Percentiles rank a stretch among this genome's conserved stretches.
Evolutionary conservation across 495 filamentous ascomycete species (phyloP).

Genomic region (Neurospora discreta): DNA sequence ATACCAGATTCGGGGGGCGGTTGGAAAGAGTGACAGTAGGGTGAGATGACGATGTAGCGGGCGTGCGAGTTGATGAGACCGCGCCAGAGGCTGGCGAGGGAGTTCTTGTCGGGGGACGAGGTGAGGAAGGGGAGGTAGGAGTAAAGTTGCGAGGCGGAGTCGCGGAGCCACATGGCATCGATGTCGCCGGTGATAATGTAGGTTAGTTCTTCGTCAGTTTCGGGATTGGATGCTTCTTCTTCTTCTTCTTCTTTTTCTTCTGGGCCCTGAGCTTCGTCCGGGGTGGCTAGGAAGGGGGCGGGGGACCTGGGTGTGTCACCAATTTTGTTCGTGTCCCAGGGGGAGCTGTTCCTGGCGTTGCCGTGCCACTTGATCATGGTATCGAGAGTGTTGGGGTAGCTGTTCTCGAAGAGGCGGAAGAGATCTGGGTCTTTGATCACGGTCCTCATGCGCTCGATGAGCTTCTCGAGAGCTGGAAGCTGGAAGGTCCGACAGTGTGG

Average conservation of each 20-base stretch:
- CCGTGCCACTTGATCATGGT: conserved; percentile 52
- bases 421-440: conserved; percentile 48
- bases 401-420: conserved; percentile 50
- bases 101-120: conserved; percentile 35
- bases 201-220: conserved; percentile 49
- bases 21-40: conserved; percentile 54
- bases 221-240: conserved; percentile 13
- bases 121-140: conserved; percentile 48
- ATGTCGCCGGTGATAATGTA: conserved; percentile 57
- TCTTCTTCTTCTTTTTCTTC: conserved; percentile 3
- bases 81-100: conserved; percentile 47
- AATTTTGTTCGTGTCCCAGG: not conserved
- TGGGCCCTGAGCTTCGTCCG: conserved; percentile 8
- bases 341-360: conserved; percentile 23
- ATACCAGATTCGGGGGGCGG: conserved; percentile 45
- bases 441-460: conserved; percentile 32
- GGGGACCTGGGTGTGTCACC: not conserved
- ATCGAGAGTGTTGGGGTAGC: conserved; percentile 51
- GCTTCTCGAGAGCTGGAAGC: conserved; percentile 40
- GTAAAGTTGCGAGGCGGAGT: conserved; percentile 51
- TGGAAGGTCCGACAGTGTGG: conserved; percentile 48
- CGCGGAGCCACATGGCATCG: conserved; percentile 57
- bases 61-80: conserved; percentile 50
- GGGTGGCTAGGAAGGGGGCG: not conserved
- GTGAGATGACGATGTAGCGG: conserved; percentile 44